Evolutionary conservation across 2,329 filamentous ascomycete species (phyloP), one percentile per base, ranked within the genome.

Genomic region (Cladosporium sphaerospermum): DNA sequence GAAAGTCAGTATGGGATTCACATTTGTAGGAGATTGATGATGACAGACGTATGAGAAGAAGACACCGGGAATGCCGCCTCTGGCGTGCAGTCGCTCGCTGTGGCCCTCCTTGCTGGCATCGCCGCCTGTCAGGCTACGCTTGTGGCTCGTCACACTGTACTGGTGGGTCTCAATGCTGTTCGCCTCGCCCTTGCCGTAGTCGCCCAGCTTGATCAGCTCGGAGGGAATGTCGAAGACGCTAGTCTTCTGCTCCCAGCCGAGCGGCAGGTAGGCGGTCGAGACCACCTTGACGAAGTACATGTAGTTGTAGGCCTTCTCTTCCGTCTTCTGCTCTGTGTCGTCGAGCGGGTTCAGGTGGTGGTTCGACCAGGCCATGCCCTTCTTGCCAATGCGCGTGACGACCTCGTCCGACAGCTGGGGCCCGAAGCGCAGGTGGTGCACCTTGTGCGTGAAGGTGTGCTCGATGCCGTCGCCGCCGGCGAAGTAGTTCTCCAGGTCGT

Each of bases 281-380:
- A 99, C 93, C 54, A 99, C 93, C 78, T 99, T 99, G 72, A 99
- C 80, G 72, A 99, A 99, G 77, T 99, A 99, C 89, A 97, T 96
- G 72, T 85, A 99, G 76, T 96, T 99, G 78, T 80, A 96, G 59
- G 87, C 87, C 61, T 89, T 82, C 65, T 96, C 90, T 34, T 80
- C 75, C 2, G 89, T 95, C 49, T 78, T 73, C 75, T 97, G 90
- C 58, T 80, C 75, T 3, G 86, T 88, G 50, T 80, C 78, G 66
- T 99, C 95, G 4, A 99, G 82, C 4, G 93, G 93, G 71, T 97
- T 96, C 61, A 89, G 73, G 71, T 97, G 90, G 72, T 96, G 88
- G 71, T 89, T 91, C 9, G 87, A 89, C 89, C 89, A 96, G 56
- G 75, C 79, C 66, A 73, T 76, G 9, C 71, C 69, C 64, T 75